phyloP scores from a whole-genome alignment of 441 rosid genomes.

The Pelargonium australe region DNA sequence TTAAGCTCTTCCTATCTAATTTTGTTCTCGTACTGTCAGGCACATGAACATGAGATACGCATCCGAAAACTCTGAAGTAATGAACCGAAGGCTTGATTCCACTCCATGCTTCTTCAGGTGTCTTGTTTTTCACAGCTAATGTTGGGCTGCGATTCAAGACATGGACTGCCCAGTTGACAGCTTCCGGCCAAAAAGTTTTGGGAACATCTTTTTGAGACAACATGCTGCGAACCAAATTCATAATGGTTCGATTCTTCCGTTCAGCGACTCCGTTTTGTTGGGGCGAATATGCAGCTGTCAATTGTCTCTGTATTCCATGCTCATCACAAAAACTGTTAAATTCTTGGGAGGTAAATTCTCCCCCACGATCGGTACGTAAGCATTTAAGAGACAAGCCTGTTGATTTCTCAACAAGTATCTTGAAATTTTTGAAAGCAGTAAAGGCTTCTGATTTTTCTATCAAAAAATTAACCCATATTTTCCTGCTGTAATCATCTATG shows the following conservation, averaged over 20 bases:
- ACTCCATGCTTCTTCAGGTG: background rate
- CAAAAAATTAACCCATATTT: background rate
- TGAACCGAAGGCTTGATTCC: background rate
- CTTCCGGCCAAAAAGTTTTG: background rate
- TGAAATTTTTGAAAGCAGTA: background rate
- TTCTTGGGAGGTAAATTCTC: background rate
- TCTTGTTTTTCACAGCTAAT: background rate
- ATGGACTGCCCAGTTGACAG: background rate
- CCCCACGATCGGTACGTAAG: background rate
- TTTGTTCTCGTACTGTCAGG: background rate
- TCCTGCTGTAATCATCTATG: conserved; percentile 5
- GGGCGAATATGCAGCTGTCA: background rate
- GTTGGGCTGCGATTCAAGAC: background rate
- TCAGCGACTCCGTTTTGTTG: conserved; percentile 6
- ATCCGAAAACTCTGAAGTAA: background rate
- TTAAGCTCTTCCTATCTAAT: background rate
- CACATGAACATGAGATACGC: background rate
- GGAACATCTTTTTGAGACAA: background rate
- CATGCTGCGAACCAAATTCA: background rate
- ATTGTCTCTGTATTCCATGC: background rate
- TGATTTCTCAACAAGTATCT: conserved; percentile 5
- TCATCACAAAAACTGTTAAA: background rate
- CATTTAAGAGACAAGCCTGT: background rate
- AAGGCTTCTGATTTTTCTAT: background rate
- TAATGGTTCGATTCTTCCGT: conserved; percentile 1